Conservation (phyloP, 805 yeast genomes). For the Candida sakaeoensis region DNA sequence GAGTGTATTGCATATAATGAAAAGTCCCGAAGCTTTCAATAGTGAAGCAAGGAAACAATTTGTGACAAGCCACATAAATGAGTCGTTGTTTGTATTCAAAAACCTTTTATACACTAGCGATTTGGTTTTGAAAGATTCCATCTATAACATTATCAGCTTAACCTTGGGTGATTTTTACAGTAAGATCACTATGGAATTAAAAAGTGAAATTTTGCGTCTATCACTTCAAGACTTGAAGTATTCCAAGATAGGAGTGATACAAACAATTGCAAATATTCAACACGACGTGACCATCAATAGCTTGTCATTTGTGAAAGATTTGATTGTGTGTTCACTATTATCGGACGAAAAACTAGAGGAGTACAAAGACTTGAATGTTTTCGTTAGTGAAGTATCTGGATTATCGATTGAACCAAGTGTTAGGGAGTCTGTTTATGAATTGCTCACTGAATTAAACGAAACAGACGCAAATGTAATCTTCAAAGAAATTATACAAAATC, state of each 20-base stretch:
- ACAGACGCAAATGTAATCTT: conserved; percentile 32
- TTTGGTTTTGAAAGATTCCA: conserved; percentile 18
- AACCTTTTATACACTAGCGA: conserved; percentile 13
- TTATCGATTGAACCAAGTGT: conserved; percentile 50
- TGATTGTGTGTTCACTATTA: conserved; percentile 38
- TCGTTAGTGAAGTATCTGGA: conserved; percentile 73
- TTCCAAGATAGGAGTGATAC: conserved; percentile 29
- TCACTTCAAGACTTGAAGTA: conserved; percentile 22
- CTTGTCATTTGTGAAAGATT: conserved; percentile 17
- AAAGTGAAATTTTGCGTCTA: conserved; percentile 12
- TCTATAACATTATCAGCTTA: conserved; percentile 23
- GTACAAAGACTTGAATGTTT: conserved; percentile 65
- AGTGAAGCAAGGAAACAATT: conserved; percentile 33
- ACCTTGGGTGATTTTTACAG: conserved; percentile 28
- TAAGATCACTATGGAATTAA: conserved; percentile 17
- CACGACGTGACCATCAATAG: conserved; percentile 19
- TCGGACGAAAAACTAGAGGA: conserved; percentile 41
- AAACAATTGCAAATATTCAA: conserved; percentile 28
- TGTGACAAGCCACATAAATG: conserved; percentile 25
- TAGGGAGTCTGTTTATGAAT: conserved; percentile 60
- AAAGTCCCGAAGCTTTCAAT: conserved; percentile 45
- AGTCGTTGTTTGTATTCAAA: conserved; percentile 16
- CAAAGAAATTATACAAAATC: neutral
- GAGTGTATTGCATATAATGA: conserved; percentile 50
- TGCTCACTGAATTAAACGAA: conserved; percentile 47